Conservation (phyloP, 2,329 filamentous ascomycete genomes). For the Monilinia vaccinii-corymbosi region DNA sequence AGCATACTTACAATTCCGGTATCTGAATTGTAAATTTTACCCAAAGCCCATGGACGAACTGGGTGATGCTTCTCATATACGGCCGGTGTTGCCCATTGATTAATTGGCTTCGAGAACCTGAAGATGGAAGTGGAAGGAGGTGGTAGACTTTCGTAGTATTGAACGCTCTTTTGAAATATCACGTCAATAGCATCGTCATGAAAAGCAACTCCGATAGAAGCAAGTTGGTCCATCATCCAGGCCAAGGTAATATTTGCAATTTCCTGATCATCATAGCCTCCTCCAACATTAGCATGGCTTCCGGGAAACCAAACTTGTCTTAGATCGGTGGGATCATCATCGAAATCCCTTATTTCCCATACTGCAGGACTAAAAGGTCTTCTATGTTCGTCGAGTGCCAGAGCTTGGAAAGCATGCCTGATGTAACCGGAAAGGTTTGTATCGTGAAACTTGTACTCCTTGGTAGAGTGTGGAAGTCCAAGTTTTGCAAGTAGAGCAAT, state of each 20-base stretch:
- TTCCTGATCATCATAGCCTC: slow-evolving; percentile 39
- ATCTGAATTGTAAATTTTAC: slow-evolving; percentile 29
- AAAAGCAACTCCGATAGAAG: slow-evolving; percentile 30
- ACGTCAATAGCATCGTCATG: slow-evolving; percentile 29
- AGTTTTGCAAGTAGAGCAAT: slow-evolving; percentile 32
- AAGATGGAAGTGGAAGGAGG: slow-evolving; percentile 12
- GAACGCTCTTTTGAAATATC: slow-evolving; percentile 26
- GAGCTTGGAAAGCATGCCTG: slow-evolving; percentile 41
- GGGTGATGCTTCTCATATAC: slow-evolving; percentile 41
- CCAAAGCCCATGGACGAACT: slow-evolving; percentile 30
- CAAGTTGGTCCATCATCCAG: slow-evolving; percentile 41
- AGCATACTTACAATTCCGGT: slow-evolving; percentile 14
- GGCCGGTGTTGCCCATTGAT: slow-evolving; percentile 38
- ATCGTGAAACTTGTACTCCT: slow-evolving; percentile 34
- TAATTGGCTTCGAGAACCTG: slow-evolving; percentile 14
- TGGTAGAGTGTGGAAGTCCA: slow-evolving; percentile 30
- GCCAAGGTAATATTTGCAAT: slow-evolving; percentile 39
- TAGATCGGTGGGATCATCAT: slow-evolving; percentile 20
- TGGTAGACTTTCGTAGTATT: slow-evolving; percentile 24
- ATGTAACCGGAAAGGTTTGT: slow-evolving; percentile 36
- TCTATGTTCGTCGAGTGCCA: slow-evolving; percentile 41
- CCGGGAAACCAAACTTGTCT: slow-evolving; percentile 40
- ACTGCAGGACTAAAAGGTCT: slow-evolving; percentile 33
- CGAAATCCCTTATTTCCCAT: slow-evolving; percentile 29
- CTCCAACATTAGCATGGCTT: slow-evolving; percentile 40